These are phyloP conservation scores for Aspergillus texensis DNA, from an alignment of 2,329 filamentous ascomycete species.

Conservation along the genomic window DNA sequence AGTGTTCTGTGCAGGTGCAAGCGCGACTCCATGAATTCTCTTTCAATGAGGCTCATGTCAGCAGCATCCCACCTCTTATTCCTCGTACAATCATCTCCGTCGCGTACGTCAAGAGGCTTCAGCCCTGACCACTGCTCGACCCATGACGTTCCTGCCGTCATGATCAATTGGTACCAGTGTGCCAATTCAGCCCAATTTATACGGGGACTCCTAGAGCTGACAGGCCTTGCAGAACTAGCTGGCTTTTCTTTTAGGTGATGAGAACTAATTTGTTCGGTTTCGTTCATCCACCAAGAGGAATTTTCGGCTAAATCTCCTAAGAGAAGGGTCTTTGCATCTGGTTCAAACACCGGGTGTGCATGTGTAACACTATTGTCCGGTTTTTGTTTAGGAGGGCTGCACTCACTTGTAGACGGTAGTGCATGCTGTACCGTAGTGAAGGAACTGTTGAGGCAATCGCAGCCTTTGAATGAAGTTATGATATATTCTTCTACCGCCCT, in stretches of 20 bases:
- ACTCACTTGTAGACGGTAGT: conserved; percentile 49
- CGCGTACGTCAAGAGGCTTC: conserved; percentile 36
- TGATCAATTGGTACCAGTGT: conserved; percentile 73
- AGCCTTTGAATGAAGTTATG: conserved; percentile 66
- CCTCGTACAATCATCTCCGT: conserved; percentile 24
- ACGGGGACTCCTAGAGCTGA: conserved; percentile 64
- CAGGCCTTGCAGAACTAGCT: conserved; percentile 35
- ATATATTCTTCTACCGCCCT: conserved; percentile 78
- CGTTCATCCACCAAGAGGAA: conserved; percentile 78
- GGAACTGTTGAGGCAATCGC: conserved; percentile 73
- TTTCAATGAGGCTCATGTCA: conserved; percentile 52
- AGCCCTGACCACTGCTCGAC: conserved; percentile 60
- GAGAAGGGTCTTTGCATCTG: conserved; percentile 75
- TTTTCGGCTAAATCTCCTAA: conserved; percentile 79
- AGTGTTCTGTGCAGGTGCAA: conserved; percentile 69
- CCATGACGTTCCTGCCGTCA: conserved; percentile 72
- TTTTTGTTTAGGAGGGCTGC: conserved; percentile 39
- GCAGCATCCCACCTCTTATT: conserved; percentile 45
- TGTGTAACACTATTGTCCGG: conserved; percentile 32
- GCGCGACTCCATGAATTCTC: conserved; percentile 63
- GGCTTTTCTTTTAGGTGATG: conserved; percentile 38
- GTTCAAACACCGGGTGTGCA: conserved; percentile 55
- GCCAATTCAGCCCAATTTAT: conserved; percentile 74
- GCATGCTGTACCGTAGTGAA: conserved; percentile 62
- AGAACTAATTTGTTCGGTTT: conserved; percentile 45